These are phyloP conservation scores for Rhodotorula taiwanensis DNA, from an alignment of 768 basidiomycete genomes.

Conservation along the genomic window DNA sequence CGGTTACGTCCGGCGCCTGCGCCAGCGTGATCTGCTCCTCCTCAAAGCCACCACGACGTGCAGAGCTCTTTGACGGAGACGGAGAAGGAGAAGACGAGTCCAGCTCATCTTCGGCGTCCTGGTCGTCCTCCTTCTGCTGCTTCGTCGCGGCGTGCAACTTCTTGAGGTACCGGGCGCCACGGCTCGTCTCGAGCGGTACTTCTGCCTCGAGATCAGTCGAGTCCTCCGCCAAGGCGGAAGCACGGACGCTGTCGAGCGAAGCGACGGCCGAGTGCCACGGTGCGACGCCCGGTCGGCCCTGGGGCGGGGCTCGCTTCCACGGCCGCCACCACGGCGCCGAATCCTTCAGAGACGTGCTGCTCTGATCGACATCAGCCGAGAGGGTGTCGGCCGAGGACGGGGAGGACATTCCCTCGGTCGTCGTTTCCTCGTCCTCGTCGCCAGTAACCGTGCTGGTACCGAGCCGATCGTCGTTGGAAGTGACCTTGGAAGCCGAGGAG, in stretches of 20 bases:
- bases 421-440: too few species aligned
- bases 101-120: neutral
- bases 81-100: neutral
- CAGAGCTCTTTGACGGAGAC: neutral
- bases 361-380: neutral
- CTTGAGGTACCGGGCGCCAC: too few species aligned
- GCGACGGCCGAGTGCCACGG: neutral
- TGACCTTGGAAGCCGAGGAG: neutral
- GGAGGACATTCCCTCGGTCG: neutral
- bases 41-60: neutral
- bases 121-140: neutral
- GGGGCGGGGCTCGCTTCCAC: slow-evolving; percentile 12
- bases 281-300: slow-evolving; percentile 8
- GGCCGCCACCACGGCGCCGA: slow-evolving; percentile 9
- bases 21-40: neutral
- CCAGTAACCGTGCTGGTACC: neutral
- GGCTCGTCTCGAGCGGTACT: neutral
- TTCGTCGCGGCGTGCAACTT: neutral
- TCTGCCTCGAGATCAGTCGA: neutral
- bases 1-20: neutral
- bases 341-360: neutral
- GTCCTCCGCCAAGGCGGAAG: neutral
- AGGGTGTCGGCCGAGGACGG: neutral
- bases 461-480: neutral
- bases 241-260: neutral